A percentile compares a stretch with the other conserved stretches of the same genome.
These are phyloP conservation scores for Dacryopinax spathularia DNA, from an alignment of 768 basidiomycete species.

Conservation along the genomic window DNA sequence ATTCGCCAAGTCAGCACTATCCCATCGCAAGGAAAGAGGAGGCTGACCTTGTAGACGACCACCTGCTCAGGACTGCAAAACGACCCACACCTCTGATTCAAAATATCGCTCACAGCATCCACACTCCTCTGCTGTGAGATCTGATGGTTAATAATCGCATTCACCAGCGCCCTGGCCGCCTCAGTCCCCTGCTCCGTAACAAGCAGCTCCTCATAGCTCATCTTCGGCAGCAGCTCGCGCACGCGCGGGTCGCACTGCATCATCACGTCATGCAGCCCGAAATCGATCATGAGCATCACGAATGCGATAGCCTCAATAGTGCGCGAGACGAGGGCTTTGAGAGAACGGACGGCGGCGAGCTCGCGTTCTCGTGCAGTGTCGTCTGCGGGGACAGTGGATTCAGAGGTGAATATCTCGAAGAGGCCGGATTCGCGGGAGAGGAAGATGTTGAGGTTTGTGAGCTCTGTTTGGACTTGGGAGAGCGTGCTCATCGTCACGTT, in stretches of 20 bases:
- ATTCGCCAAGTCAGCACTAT: too few species aligned
- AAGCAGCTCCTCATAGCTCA: conserved; percentile 80
- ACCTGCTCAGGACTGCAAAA: conserved; percentile 99
- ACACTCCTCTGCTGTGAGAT: conserved; percentile 94
- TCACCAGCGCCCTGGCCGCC: conserved; percentile 80
- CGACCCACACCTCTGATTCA: conserved; percentile 88
- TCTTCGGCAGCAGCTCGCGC: conserved; percentile 49
- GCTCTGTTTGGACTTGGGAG: conserved; percentile 4
- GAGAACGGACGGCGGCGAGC: conserved; percentile 12
- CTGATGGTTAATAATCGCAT: conserved; percentile 93
- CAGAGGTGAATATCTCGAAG: conserved; percentile 3
- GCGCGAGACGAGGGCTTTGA: conserved; percentile 59
- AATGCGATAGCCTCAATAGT: conserved; percentile 93
- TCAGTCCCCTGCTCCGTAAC: conserved; percentile 73
- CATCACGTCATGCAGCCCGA: conserved; percentile 73
- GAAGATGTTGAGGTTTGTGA: conserved; percentile 4
- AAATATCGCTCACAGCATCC: conserved; percentile 87
- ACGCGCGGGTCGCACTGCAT: conserved; percentile 62
- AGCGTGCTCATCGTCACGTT: conserved; percentile 4
- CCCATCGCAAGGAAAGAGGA: too few species aligned
- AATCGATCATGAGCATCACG: conserved; percentile 80
- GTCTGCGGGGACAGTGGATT: neutral
- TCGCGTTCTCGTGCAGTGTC: neutral
- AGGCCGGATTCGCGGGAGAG: neutral
- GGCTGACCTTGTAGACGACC: conserved; percentile 77